Evolutionary conservation across 2,329 filamentous ascomycete genomes (phyloP), one percentile per base, ranked within the genome.

Genomic region (Aureobasidium sp.): DNA sequence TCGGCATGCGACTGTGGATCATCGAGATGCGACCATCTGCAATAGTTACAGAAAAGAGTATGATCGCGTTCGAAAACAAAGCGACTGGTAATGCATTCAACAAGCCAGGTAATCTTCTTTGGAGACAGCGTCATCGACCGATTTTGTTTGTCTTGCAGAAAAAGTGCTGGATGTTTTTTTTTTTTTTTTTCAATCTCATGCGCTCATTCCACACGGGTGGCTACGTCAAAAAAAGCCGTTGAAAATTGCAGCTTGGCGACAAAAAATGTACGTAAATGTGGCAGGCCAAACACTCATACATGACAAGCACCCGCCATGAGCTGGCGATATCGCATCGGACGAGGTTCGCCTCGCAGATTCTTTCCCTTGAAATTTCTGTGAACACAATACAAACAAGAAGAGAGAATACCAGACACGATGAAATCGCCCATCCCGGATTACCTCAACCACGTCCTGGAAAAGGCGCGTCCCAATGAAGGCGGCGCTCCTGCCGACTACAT

Each of bases 401-500:
- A 29, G 27, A 29, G 7, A 11, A 11, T 8, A 14, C 32, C 32
- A 14, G 32, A 10, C n/a, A 34, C 24, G 29, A 61, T 61, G 59
- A 61, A 59, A 39, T 61, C 59, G 12, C 59, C 59, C 11, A 61
- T 61, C 11, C 59, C 59, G 3, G 59, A 61, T 45, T 61, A 61
- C 37, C 58, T 61, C 45, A 40, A 56, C 27, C 47, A 54, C 30
- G 58, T 60, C 11, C 57, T 61, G 21, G 59, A 61, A 16, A 51
- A 56, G 47, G 58, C 55, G 25, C 59, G 57, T 1, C 49, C 56
- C 2, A 55, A 59, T 16, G 58, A 60, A 3, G 55, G 53, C n/a
- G 69, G 69, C 8, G 62, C 61, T 8, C 62, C 67, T 0, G 69
- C 69, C 3, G 61, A 52, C 47, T 71, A 71, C 56, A 71, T 71